Percentiles rank a stretch among this genome's conserved stretches.
These are phyloP conservation scores for Panicum virgatum DNA, from an alignment of 202 grass and related monocot genomes.

Conservation along the genomic window DNA sequence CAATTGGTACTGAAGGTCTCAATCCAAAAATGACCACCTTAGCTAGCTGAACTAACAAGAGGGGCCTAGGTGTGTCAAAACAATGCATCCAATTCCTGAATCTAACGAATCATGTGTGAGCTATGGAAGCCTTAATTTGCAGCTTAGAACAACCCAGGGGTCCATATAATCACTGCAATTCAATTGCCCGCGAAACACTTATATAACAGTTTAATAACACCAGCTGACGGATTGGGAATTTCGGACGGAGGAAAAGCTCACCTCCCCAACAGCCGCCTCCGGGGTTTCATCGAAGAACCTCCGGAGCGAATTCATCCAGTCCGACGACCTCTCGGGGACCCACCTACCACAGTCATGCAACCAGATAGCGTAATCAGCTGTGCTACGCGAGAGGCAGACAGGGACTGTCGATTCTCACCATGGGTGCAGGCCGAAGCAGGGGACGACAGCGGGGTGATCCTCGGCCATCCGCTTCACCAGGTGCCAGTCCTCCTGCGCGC, in stretches of 20 bases:
- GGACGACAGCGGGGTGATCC: slow-evolving; percentile 63
- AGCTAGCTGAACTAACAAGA: not conserved
- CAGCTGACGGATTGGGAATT: not conserved
- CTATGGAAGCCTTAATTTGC: not conserved
- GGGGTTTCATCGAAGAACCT: slow-evolving; percentile 63
- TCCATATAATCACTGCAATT: not conserved
- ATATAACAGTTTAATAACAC: not conserved
- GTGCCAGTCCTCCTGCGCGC: slow-evolving; percentile 72
- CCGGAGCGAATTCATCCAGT: slow-evolving; percentile 69
- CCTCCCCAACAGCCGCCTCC: slow-evolving; percentile 81
- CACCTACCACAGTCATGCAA: slow-evolving; percentile 47
- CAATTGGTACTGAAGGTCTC: too few species aligned
- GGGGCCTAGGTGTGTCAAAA: not conserved
- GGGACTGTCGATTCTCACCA: slow-evolving; percentile 41
- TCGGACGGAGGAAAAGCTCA: slow-evolving; percentile 8
- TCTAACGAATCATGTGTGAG: not conserved
- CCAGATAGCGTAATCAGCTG: not conserved
- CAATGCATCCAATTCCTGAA: not conserved
- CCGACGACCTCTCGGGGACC: slow-evolving; percentile 67
- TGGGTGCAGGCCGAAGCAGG: slow-evolving; percentile 87
- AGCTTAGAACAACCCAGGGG: not conserved
- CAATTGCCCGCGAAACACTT: not conserved
- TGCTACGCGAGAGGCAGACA: not conserved
- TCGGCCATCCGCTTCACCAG: slow-evolving; percentile 77
- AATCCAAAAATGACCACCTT: too few species aligned